A percentile compares a stretch with the other conserved stretches of the same genome.
These are phyloP conservation scores for Cutaneotrichosporon sp. DNA, from an alignment of 1,284 basidiomycete genomes.

Conservation along the genomic window DNA sequence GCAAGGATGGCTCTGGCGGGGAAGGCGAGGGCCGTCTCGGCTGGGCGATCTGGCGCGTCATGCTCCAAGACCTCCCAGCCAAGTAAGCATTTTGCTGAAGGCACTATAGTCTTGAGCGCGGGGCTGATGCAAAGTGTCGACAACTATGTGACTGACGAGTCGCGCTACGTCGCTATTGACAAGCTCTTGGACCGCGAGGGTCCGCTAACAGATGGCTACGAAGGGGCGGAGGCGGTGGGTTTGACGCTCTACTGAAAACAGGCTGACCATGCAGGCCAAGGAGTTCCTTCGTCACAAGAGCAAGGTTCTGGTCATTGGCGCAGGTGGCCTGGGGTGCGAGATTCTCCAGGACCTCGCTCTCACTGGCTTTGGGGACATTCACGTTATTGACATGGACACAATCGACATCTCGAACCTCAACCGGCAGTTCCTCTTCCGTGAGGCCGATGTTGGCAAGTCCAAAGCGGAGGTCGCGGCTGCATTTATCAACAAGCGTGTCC, in stretches of 20 bases:
- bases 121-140: conserved; percentile 14
- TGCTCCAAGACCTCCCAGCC: conserved; percentile 45
- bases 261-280: conserved; percentile 62
- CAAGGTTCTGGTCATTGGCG: conserved; percentile 95
- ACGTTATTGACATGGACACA: conserved; percentile 99
- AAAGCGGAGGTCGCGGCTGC: conserved; percentile 93
- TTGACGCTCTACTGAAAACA: not conserved
- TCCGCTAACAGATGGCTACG: conserved; percentile 41
- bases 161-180: conserved; percentile 35
- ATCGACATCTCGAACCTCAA: conserved; percentile 99
- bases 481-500: conserved; percentile 90
- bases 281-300: conserved; percentile 74
- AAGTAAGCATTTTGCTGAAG: conserved; percentile 11
- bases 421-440: conserved; percentile 92
- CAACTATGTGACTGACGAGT: conserved; percentile 25
- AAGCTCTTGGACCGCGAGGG: conserved; percentile 42
- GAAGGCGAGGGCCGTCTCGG: conserved; percentile 52
- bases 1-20: conserved; percentile 44
- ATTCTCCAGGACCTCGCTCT: conserved; percentile 89
- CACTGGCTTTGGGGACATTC: conserved; percentile 91
- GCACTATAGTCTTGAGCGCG: no score
- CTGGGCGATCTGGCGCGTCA: conserved; percentile 49
- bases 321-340: conserved; percentile 91
- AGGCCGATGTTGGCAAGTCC: conserved; percentile 78
- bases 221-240: conserved; percentile 29